Percentiles rank a stretch among this genome's conserved stretches.
Conservation (phyloP, 2,329 filamentous ascomycete species). For the Phyllosticta capitalensis region DNA sequence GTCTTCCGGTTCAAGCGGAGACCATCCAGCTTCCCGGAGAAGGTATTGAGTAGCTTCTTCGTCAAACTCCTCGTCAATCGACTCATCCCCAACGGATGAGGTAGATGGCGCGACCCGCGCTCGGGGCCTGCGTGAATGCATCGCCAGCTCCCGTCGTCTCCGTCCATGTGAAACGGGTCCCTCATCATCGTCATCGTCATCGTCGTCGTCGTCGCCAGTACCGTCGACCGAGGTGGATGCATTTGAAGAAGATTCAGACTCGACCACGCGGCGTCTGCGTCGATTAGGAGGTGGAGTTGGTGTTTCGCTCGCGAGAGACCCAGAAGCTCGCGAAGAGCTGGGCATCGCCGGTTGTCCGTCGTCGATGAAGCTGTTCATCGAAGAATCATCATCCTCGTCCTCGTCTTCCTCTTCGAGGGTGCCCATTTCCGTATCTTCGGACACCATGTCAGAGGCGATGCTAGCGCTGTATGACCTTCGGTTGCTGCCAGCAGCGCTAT, state of each 20-base stretch:
- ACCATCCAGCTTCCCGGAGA: constrained; percentile 27
- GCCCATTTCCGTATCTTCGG: constrained; percentile 30
- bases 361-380: constrained; percentile 33
- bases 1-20: constrained; percentile 24
- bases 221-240: constrained; percentile 25
- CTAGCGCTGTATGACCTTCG: constrained; percentile 31
- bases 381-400: constrained; percentile 29
- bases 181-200: constrained; percentile 30
- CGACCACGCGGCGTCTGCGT: constrained; percentile 27
- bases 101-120: constrained; percentile 15
- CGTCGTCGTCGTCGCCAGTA: constrained; percentile 29
- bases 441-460: constrained; percentile 30
- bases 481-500: constrained; percentile 33
- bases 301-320: constrained; percentile 23
- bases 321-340: constrained; percentile 18
- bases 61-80: constrained; percentile 26
- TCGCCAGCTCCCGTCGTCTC: constrained; percentile 19
- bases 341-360: constrained; percentile 20
- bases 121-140: neutral
- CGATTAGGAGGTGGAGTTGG: constrained; percentile 21
- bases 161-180: constrained; percentile 24
- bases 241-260: constrained; percentile 30
- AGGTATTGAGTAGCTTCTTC: constrained; percentile 30
- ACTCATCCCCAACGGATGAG: constrained; percentile 18
- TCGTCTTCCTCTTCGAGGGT: constrained; percentile 35